Percentiles rank a stretch among this genome's conserved stretches.
Conservation (phyloP, 2,329 filamentous ascomycete genomes). For the Alternaria triticimaculans region DNA sequence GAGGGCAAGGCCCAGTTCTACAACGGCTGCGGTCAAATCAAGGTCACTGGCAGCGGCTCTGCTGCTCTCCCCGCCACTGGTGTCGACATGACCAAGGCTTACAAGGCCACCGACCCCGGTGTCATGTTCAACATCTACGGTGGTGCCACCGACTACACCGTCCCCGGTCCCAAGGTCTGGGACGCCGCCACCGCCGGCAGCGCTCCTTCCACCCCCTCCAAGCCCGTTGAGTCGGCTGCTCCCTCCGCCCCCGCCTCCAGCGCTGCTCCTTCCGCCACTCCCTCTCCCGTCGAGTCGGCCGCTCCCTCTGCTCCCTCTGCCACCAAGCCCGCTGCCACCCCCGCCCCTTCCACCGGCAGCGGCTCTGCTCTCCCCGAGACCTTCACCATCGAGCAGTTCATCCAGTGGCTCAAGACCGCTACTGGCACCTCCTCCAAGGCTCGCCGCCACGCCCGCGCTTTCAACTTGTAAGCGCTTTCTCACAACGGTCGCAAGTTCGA, state of each 20-base stretch:
- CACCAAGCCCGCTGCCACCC: slow-evolving; percentile 5
- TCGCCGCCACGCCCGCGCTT: slow-evolving; percentile 49
- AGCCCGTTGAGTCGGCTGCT: slow-evolving; percentile 4
- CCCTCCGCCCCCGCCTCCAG: slow-evolving; percentile 9
- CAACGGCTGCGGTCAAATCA: slow-evolving; percentile 52
- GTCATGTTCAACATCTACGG: slow-evolving; percentile 52
- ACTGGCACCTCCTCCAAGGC: slow-evolving; percentile 28
- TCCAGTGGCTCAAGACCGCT: slow-evolving; percentile 36
- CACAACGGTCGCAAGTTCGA: slow-evolving; percentile 1
- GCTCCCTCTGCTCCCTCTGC: slow-evolving; percentile 13
- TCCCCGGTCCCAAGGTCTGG: slow-evolving; percentile 51
- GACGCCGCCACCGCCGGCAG: slow-evolving; percentile 23
- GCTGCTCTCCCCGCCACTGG: slow-evolving; percentile 37
- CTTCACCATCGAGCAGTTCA: slow-evolving; percentile 41
- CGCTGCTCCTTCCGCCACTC: slow-evolving; percentile 14
- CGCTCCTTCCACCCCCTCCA: slow-evolving; percentile 19
- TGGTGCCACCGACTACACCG: slow-evolving; percentile 41
- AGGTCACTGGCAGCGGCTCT: slow-evolving; percentile 41
- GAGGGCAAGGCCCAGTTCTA: slow-evolving; percentile 52
- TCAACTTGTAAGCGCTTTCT: slow-evolving; percentile 40
- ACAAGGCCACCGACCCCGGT: slow-evolving; percentile 49
- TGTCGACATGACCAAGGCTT: slow-evolving; percentile 56
- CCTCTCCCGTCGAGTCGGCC: slow-evolving; percentile 8
- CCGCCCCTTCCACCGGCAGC: slow-evolving; percentile 16
- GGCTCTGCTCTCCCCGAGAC: slow-evolving; percentile 33